phyloP scores from a whole-genome alignment of 129 eudicot genomes.

The Saussurea involucrata region DNA sequence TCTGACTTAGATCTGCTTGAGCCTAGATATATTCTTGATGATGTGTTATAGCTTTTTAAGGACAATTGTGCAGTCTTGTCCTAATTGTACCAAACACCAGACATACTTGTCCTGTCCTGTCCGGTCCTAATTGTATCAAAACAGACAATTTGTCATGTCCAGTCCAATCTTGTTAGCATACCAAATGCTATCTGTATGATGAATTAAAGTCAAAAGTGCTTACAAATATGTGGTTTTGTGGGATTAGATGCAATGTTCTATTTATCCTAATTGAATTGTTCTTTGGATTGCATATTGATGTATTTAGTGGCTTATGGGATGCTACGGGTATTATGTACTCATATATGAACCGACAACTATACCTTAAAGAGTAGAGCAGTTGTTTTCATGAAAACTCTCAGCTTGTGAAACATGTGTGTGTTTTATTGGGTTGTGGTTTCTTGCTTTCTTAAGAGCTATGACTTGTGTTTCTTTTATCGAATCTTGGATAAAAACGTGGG shows the following conservation, averaged over 20 bases:
- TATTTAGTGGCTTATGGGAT: not conserved
- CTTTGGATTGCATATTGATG: not conserved
- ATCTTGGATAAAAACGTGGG: conserved; percentile 2
- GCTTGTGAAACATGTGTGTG: too few relatives aligned
- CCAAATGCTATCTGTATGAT: too few relatives aligned
- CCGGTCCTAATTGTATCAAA: too few relatives aligned
- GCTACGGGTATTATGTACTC: not conserved
- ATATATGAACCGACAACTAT: too few relatives aligned
- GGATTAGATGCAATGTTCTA: not conserved
- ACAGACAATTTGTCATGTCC: too few relatives aligned
- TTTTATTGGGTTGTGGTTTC: not conserved
- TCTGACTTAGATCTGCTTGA: conserved; percentile 4
- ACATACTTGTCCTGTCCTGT: too few relatives aligned
- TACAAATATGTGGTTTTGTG: not conserved
- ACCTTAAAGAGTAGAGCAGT: too few relatives aligned
- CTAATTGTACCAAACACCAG: too few relatives aligned
- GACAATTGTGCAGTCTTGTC: too few relatives aligned
- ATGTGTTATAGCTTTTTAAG: not conserved
- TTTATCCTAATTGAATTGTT: not conserved
- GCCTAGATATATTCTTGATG: not conserved
- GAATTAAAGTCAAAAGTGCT: too few relatives aligned
- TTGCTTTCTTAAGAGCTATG: not conserved
- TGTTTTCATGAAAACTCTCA: too few relatives aligned
- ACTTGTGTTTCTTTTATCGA: not conserved
- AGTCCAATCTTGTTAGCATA: too few relatives aligned